A percentile compares a stretch with the other conserved stretches of the same genome.
phyloP scores from a whole-genome alignment of 371 early-diverging fungal species.

The Rhizopus arrhizus region DNA sequence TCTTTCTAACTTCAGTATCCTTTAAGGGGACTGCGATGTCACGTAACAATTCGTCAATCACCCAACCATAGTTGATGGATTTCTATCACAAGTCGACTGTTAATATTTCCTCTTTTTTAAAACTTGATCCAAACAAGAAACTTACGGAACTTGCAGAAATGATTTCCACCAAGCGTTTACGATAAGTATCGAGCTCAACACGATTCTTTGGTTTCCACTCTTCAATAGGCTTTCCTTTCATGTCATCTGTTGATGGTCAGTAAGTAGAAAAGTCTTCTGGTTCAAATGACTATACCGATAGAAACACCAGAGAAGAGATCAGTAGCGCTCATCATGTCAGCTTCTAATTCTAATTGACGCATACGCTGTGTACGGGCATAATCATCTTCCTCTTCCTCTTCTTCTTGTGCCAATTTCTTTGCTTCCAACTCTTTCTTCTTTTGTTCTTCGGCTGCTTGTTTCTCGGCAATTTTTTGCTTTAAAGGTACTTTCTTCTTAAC shows the following conservation, averaged over 20 bases:
- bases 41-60: constrained; percentile 80
- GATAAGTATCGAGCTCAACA: constrained; percentile 82
- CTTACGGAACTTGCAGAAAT: constrained; percentile 73
- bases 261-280: not conserved
- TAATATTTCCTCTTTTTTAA: not conserved
- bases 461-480: constrained; percentile 76
- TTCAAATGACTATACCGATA: constrained; percentile 41
- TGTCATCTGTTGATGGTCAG: constrained; percentile 33
- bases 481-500: constrained; percentile 69
- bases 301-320: constrained; percentile 81
- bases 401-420: constrained; percentile 47
- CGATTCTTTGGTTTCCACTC: constrained; percentile 78
- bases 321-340: constrained; percentile 83
- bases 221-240: constrained; percentile 60
- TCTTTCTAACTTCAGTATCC: constrained; percentile 81
- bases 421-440: constrained; percentile 61
- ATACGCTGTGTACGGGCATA: constrained; percentile 66
- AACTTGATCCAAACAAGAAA: not conserved
- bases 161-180: constrained; percentile 66
- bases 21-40: constrained; percentile 78
- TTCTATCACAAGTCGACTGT: constrained; percentile 29
- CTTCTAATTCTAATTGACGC: constrained; percentile 69
- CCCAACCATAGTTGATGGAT: constrained; percentile 58
- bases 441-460: constrained; percentile 74
- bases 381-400: constrained; percentile 65